Evolutionary conservation across 768 basidiomycete genomes (phyloP), one percentile per base, ranked within the genome.

Genomic region (Cystobasidium ongulense): DNA sequence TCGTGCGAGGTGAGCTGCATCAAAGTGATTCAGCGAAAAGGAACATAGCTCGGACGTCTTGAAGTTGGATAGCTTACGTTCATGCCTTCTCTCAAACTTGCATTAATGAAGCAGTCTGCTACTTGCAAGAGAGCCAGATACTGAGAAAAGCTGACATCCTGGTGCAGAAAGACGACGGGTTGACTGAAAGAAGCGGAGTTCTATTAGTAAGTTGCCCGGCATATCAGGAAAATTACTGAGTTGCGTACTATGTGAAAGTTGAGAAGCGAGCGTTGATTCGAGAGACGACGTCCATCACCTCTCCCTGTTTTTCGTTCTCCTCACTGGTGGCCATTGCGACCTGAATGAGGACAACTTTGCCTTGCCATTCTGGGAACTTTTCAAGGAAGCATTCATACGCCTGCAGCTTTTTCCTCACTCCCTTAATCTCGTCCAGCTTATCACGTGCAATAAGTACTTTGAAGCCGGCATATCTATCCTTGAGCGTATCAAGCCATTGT

Each of bases 21-120:
- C 80, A 78, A 89, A 88, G 79, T 92, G 91, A 77, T 89, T 91
- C 80, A 90, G 89, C 10, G 92, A 61, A 77, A 76, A 46, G 78
- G 77, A 21, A 72, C 71, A n/a, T n/a, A n/a, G n/a, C n/a, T n/a
- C n/a, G n/a, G n/a, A n/a, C n/a, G n/a, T n/a, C n/a, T n/a, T n/a
- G n/a, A n/a, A n/a, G n/a, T n/a, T n/a, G n/a, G n/a, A n/a, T n/a
- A n/a, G 13, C 75, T 76, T 27, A 77, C 43, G 41, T 90, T 90
- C 91, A 93, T 92, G 0, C 91, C 91, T 80, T 93, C 91, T 1
- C 91, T 84, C 80, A 93, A 82, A 79, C 88, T 89, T 4, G 90
- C 89, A 25, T 91, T 88, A 76, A 92, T 83, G 81, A 93, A 92
- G 46, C 89, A 90, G 80, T 92, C 91, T 2, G 89, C 91, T 5